phyloP scores from a whole-genome alignment of 148 eudicot genomes.

The Vaccinium vitisidaea region DNA sequence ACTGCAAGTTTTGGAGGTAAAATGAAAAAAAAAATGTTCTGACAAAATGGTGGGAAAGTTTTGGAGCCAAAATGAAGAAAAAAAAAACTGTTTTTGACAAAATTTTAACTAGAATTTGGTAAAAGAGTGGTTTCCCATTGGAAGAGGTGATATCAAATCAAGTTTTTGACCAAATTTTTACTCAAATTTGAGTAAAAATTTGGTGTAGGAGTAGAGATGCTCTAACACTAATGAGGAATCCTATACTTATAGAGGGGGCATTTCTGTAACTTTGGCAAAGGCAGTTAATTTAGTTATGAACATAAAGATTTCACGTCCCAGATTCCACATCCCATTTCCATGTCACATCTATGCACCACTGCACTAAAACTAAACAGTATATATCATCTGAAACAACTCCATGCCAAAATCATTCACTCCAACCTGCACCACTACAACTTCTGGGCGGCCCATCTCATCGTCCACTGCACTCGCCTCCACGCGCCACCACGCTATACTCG shows the following conservation, averaged over 20 bases:
- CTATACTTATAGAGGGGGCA: not conserved
- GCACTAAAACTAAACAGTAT: conserved; percentile 23
- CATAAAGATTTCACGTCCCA: not conserved
- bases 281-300: conserved; percentile 4
- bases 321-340: not conserved
- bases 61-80: too few relatives aligned
- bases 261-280: not conserved
- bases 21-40: too few relatives aligned
- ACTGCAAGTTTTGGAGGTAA: too few relatives aligned
- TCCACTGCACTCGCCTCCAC: conserved; percentile 47
- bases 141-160: too few relatives aligned
- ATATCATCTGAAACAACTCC: conserved; percentile 43
- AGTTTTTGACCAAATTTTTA: too few relatives aligned
- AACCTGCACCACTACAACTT: conserved; percentile 34
- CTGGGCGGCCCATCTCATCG: conserved; percentile 52
- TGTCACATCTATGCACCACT: conserved; percentile 29
- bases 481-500: conserved; percentile 41
- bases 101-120: too few relatives aligned
- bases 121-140: too few relatives aligned
- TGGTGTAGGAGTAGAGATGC: too few relatives aligned
- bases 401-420: conserved; percentile 39
- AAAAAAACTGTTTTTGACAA: too few relatives aligned
- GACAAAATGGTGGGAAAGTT: too few relatives aligned
- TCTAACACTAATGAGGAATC: not conserved
- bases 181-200: too few relatives aligned